These are phyloP conservation scores for Ophiosphaerella herpotricha DNA, from an alignment of 2,329 filamentous ascomycete genomes.

Conservation along the genomic window DNA sequence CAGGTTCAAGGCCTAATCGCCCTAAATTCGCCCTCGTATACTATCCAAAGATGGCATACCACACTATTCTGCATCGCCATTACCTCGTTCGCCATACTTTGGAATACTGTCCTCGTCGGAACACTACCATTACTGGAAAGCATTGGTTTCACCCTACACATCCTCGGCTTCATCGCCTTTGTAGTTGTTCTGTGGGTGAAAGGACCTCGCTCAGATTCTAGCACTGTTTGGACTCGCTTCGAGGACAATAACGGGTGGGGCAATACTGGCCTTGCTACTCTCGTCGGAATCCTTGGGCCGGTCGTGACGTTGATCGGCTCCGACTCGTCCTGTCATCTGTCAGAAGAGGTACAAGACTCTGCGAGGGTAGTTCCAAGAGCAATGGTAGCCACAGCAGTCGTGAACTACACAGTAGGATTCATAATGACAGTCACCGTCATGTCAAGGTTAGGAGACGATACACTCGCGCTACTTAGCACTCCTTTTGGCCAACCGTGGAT, in stretches of 20 bases:
- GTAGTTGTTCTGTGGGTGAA: conserved; percentile 41
- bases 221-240: conserved; percentile 52
- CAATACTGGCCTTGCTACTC: conserved; percentile 46
- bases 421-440: conserved; percentile 28
- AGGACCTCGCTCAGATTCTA: conserved; percentile 37
- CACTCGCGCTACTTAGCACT: conserved; percentile 5
- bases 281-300: conserved; percentile 44
- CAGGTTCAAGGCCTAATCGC: conserved; percentile 43
- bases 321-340: conserved; percentile 41
- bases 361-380: conserved; percentile 32
- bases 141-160: conserved; percentile 50
- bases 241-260: conserved; percentile 50
- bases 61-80: conserved; percentile 48
- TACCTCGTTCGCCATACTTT: conserved; percentile 42
- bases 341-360: conserved; percentile 34
- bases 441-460: conserved; percentile 5
- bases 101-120: conserved; percentile 47
- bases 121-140: conserved; percentile 38
- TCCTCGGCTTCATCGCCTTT: conserved; percentile 56
- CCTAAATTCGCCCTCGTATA: conserved; percentile 49
- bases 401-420: conserved; percentile 42
- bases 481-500: conserved; percentile 22
- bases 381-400: conserved; percentile 41
- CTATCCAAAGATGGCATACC: conserved; percentile 49
- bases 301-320: conserved; percentile 40